Evolutionary conservation across 2,329 filamentous ascomycete species (phyloP), one percentile per base, ranked within the genome.

Genomic region (Elsinoe necatrix): DNA sequence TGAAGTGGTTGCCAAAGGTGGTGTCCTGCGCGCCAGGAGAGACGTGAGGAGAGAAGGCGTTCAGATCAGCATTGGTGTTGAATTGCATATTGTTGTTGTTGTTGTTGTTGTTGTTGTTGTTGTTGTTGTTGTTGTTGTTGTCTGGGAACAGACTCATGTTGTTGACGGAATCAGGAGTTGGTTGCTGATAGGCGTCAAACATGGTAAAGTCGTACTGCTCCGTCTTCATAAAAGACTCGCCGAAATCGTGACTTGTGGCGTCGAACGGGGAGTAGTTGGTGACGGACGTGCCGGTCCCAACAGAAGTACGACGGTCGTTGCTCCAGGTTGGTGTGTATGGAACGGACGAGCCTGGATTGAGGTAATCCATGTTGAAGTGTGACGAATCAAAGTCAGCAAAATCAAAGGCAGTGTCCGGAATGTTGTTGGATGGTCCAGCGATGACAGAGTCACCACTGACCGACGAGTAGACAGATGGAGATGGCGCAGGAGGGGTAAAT

Each of bases 1-100:
- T 69, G 0, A 83, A 84, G 41, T 60, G 50, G 43, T 63, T 65
- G 77, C 73, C 65, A 77, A 77, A 48, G 86, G 83, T 8, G 85
- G 86, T 70, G 14, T 56, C 78, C 86, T 88, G 85, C 4, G 83
- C 86, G 55, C 77, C 76, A 7, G 85, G 85, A 2, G 86, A 89
- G 60, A 89, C 79, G 59, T 87, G 84, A 23, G 76, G 71, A 34
- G 69, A 66, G 5, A 71, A 63, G 35, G 66, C 61, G n/a, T 61
- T 45, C 31, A 47, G 21, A 34, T 57, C 50, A 21, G 58, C 37
- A n/a, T 27, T 57, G 21, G n/a, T 29, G 16, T 39, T 35, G 29
- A 25, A 11, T n/a, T 52, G 48, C 34, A 52, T 52, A 8, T 6
- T 52, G 48, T n/a, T n/a, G n/a, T n/a, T n/a, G n/a, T n/a, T n/a